Evolutionary conservation across 306 rosid species (phyloP), one percentile per base, ranked within the genome.

Genomic region (Geum urbanum): DNA sequence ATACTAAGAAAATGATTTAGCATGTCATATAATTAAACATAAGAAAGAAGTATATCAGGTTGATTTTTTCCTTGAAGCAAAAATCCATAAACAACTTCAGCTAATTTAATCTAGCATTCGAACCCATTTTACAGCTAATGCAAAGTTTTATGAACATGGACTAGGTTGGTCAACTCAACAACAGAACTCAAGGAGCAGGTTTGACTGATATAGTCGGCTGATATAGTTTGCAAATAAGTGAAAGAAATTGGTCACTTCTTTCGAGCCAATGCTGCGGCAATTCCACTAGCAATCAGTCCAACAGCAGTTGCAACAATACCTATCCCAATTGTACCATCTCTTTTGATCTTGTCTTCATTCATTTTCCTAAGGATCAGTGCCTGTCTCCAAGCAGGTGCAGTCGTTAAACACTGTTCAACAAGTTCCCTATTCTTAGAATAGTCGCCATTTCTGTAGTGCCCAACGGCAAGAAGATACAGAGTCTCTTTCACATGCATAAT

Each of bases 351-450:
- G 48, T 88, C 96, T 78, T 90, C 96, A 9, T 86, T 83, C 27
- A 81, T 13, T 70, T 84, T 88, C 81, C 86, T 88, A 65, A 90
- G 90, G 62, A 79, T 66, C 71, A 66, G 76, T 51, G 97, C 95
- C 79, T 92, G 96, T 73, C 98, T 88, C 98, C 96, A 92, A 79
- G 88, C 96, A 66, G 98, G 96, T 53, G 91, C 96, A 83, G 85
- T 84, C 84, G 46, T 73, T 76, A 92, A 83, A 70, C 98, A 88
- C 72, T 78, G 90, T 47, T 76, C 97, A 75, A 90, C 51, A 71
- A 90, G 87, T 57, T 84, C 84, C 74, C 96, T 81, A 75, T 97
- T 84, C 87, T 85, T 86, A 1, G 78, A 50, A 79, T 75, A 81
- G 54, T 88, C 86, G 45, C 80, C 85, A 76, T 83, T 82, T 82